Evolutionary conservation across 257 asterid genomes (phyloP).

Genomic region (Plantago major): DNA sequence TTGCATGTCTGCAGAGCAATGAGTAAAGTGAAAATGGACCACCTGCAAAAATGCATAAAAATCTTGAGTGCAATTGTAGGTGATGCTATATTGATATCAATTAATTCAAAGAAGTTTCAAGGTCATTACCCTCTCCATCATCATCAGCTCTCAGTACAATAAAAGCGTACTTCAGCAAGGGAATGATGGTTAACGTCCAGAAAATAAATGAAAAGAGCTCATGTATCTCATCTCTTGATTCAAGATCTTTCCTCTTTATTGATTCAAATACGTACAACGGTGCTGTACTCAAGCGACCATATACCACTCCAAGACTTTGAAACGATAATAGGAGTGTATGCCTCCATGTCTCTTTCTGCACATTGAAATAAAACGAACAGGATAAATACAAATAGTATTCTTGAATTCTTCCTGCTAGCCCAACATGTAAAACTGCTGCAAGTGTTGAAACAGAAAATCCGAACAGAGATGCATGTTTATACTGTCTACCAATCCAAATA

Average conservation of each 20-base stretch:
- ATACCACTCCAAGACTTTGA: conserved; percentile 92
- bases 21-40: conserved; percentile 92
- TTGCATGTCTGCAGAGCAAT: conserved; percentile 73
- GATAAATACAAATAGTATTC: conserved; percentile 6
- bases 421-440: conserved; percentile 1
- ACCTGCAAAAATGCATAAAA: conserved; percentile 47
- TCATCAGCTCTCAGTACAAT: conserved; percentile 79
- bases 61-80: conserved; percentile 18
- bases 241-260: conserved; percentile 40
- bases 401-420: conserved; percentile 9
- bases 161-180: conserved; percentile 74
- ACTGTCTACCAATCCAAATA: no score
- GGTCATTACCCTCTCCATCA: conserved; percentile 71
- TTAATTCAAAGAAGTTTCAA: conserved; percentile 6
- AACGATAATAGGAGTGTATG: conserved; percentile 63
- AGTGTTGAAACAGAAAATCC: not conserved
- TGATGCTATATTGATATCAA: not conserved
- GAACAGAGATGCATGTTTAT: not conserved
- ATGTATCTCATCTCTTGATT: conserved; percentile 52
- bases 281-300: conserved; percentile 86
- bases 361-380: not conserved
- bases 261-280: conserved; percentile 86
- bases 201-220: conserved; percentile 82
- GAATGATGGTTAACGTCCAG: conserved; percentile 78
- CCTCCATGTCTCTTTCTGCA: conserved; percentile 50